phyloP scores from a whole-genome alignment of 2,329 filamentous ascomycete genomes.

The Paecilomyces fulvus region DNA sequence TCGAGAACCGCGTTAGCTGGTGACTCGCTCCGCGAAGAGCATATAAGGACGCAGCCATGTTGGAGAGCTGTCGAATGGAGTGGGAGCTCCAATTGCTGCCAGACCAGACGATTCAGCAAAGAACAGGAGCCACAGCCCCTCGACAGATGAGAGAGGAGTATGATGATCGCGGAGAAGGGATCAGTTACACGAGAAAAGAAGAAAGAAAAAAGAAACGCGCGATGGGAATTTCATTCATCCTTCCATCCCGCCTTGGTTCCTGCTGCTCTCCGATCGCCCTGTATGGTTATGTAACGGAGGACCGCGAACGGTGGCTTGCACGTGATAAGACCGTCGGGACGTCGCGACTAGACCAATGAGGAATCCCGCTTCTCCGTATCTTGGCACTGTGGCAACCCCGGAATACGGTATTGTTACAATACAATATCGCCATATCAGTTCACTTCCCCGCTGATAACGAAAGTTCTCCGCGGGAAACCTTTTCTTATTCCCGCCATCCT shows the following conservation, averaged over 20 bases:
- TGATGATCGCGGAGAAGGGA: background rate
- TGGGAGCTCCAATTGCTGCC: background rate
- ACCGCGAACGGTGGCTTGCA: background rate
- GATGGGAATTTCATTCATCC: background rate
- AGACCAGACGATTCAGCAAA: background rate
- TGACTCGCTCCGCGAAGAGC: background rate
- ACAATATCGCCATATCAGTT: background rate
- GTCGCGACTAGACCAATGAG: background rate
- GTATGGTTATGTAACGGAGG: background rate
- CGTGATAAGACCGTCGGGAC: background rate
- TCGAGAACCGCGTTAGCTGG: background rate
- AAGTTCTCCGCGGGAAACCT: background rate
- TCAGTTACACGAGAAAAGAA: background rate
- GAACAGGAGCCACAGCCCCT: background rate
- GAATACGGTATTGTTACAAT: background rate
- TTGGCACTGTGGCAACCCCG: background rate
- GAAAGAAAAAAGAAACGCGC: background rate
- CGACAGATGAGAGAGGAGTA: background rate
- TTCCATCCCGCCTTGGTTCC: background rate
- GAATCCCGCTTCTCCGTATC: background rate
- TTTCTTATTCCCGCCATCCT: background rate
- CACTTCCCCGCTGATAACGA: background rate
- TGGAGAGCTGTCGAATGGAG: background rate
- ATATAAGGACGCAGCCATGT: background rate
- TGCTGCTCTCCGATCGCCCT: background rate